Percentiles rank a stretch among this genome's conserved stretches.
Evolutionary conservation across 2,329 filamentous ascomycete species (phyloP).

Genomic region (Aspergillus japonicus): DNA sequence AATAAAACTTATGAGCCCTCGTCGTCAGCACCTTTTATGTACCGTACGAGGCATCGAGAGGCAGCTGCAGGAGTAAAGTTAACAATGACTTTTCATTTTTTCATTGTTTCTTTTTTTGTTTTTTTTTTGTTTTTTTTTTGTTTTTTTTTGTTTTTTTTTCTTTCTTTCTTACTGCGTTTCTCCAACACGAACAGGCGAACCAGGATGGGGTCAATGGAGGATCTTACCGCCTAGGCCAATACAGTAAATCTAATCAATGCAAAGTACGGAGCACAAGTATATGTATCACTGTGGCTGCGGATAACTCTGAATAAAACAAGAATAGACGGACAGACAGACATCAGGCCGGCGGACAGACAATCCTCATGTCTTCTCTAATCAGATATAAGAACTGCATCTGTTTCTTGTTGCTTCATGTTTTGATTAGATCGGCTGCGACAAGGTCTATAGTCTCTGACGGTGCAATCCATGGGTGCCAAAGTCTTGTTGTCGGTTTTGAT

Average conservation of each 20-base stretch:
- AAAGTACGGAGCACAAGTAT: not conserved
- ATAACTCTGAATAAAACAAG: not conserved
- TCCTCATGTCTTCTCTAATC: not conserved
- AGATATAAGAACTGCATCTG: not conserved
- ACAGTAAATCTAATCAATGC: not conserved
- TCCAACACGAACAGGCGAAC: constrained; percentile 6
- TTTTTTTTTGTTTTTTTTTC: not conserved
- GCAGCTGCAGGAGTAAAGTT: not conserved
- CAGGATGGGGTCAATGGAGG: not conserved
- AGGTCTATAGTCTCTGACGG: not conserved
- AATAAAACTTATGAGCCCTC: not conserved
- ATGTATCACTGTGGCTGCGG: not conserved
- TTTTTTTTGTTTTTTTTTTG: too few relatives aligned
- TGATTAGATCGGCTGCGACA: not conserved
- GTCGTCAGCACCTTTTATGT: not conserved
- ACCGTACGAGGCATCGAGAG: not conserved
- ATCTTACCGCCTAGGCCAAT: not conserved
- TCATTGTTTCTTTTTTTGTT: not conserved
- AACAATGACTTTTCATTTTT: not conserved
- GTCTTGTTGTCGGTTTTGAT: not conserved
- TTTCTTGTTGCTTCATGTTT: not conserved
- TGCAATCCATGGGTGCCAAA: not conserved
- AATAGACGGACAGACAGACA: not conserved
- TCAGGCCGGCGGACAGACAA: too few relatives aligned
- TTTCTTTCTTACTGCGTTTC: not conserved